A percentile compares a stretch with the other conserved stretches of the same genome.
Conservation (phyloP, 2,329 filamentous ascomycete genomes). For the Botrytis fragariae region DNA sequence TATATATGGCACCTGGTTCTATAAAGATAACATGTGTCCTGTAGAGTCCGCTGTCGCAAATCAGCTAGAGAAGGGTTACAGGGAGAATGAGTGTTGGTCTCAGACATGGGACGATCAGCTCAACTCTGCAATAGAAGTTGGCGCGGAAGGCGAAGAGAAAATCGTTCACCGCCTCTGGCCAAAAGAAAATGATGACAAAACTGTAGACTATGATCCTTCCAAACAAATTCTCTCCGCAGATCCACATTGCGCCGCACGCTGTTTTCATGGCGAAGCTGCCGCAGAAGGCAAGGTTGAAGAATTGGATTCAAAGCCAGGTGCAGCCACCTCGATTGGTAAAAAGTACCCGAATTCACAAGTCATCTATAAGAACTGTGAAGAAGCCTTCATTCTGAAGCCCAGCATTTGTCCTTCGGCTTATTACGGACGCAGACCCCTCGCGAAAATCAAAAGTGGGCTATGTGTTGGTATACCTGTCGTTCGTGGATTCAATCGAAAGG, state of each 20-base stretch:
- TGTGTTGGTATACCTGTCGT: conserved; percentile 85
- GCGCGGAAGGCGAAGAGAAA: conserved; percentile 86
- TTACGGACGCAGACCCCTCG: conserved; percentile 75
- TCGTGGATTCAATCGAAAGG: conserved; percentile 76
- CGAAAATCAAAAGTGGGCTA: conserved; percentile 74
- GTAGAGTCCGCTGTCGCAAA: conserved; percentile 85
- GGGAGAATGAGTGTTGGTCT: conserved; percentile 82
- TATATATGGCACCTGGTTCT: conserved; percentile 91
- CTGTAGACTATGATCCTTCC: conserved; percentile 31
- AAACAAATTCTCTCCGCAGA: conserved; percentile 42
- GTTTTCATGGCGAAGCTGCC: conserved; percentile 58
- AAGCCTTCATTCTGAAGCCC: conserved; percentile 84
- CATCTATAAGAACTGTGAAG: conserved; percentile 74
- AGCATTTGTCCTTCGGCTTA: conserved; percentile 81
- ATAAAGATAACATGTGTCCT: conserved; percentile 90
- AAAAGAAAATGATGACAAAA: conserved; percentile 45
- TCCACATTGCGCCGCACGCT: conserved; percentile 58
- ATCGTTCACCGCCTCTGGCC: conserved; percentile 80
- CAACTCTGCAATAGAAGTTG: conserved; percentile 84
- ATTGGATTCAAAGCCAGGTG: conserved; percentile 23
- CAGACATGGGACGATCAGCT: conserved; percentile 92
- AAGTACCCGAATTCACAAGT: conserved; percentile 76
- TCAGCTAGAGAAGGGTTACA: conserved; percentile 86
- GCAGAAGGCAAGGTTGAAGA: conserved; percentile 49
- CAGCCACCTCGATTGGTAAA: conserved; percentile 41